Conservation (phyloP, 148 eudicot species). For the Euryodendron excelsum region DNA sequence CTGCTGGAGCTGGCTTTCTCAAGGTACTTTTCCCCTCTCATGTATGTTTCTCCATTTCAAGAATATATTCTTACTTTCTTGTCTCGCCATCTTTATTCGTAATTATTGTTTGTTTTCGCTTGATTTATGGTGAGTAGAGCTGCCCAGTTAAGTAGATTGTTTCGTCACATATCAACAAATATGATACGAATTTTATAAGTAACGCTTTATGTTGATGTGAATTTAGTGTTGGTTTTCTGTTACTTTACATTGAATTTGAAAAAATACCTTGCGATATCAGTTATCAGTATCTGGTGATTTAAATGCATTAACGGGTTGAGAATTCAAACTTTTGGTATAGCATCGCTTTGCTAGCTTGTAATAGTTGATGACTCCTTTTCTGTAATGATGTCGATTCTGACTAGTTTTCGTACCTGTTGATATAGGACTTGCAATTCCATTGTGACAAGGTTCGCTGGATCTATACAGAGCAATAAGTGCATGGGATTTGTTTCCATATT, state of each 20-base stretch:
- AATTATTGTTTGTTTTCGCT: neutral
- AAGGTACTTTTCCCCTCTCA: conserved; percentile 28
- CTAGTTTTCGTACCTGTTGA: conserved; percentile 33
- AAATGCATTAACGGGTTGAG: neutral
- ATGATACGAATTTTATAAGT: neutral
- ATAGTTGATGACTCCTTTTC: neutral
- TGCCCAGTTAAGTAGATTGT: neutral
- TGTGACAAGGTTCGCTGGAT: conserved; percentile 40
- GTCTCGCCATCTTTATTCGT: neutral
- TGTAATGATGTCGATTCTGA: conserved; percentile 23
- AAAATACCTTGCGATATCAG: neutral
- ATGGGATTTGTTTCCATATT: conserved; percentile 8
- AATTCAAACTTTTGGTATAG: neutral
- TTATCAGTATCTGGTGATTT: neutral
- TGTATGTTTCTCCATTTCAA: neutral
- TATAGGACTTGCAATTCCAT: conserved; percentile 44
- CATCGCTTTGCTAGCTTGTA: neutral
- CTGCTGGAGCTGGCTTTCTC: conserved; percentile 71
- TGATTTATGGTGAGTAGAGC: neutral
- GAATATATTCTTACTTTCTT: neutral
- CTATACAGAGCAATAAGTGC: conserved; percentile 16
- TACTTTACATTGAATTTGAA: too few relatives aligned
- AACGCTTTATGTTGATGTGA: neutral
- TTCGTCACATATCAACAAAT: neutral
- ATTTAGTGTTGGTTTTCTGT: too few relatives aligned